Conservation (phyloP, 2,329 filamentous ascomycete genomes). For the Gaeumannomyces sp. region DNA sequence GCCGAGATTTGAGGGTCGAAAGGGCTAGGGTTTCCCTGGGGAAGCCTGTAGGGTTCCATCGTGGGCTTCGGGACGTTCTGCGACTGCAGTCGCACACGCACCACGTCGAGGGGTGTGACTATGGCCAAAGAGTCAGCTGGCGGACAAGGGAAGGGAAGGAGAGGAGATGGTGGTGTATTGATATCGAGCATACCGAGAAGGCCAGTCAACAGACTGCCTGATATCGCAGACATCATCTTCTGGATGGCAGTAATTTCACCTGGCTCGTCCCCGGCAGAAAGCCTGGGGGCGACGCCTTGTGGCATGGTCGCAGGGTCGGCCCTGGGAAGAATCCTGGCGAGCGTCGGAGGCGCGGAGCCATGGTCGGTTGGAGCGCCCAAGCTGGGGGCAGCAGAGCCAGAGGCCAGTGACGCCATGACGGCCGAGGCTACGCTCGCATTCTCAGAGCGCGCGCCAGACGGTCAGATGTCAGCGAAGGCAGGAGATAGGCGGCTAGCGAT, state of each 20-base stretch:
- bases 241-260: slow-evolving; percentile 73
- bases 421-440: slow-evolving; percentile 7
- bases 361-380: slow-evolving; percentile 17
- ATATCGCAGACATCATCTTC: slow-evolving; percentile 92
- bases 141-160: not conserved
- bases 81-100: slow-evolving; percentile 89
- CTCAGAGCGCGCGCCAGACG: slow-evolving; percentile 12
- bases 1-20: slow-evolving; percentile 74
- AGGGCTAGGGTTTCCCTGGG: slow-evolving; percentile 43
- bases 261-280: slow-evolving; percentile 34
- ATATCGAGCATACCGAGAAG: slow-evolving; percentile 61
- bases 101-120: slow-evolving; percentile 96
- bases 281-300: not conserved
- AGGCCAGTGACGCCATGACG: slow-evolving; percentile 8
- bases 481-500: not conserved
- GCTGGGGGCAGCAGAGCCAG: slow-evolving; percentile 17
- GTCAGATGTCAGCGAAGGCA: not conserved
- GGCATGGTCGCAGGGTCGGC: slow-evolving; percentile 16
- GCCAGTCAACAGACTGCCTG: slow-evolving; percentile 84
- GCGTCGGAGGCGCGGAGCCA: slow-evolving; percentile 25
- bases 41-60: slow-evolving; percentile 23
- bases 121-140: slow-evolving; percentile 13
- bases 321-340: slow-evolving; percentile 25
- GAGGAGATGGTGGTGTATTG: not conserved
- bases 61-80: slow-evolving; percentile 45